These are phyloP conservation scores for Fusarium sp. DNA, from an alignment of 2,329 filamentous ascomycete genomes.

Conservation along the genomic window DNA sequence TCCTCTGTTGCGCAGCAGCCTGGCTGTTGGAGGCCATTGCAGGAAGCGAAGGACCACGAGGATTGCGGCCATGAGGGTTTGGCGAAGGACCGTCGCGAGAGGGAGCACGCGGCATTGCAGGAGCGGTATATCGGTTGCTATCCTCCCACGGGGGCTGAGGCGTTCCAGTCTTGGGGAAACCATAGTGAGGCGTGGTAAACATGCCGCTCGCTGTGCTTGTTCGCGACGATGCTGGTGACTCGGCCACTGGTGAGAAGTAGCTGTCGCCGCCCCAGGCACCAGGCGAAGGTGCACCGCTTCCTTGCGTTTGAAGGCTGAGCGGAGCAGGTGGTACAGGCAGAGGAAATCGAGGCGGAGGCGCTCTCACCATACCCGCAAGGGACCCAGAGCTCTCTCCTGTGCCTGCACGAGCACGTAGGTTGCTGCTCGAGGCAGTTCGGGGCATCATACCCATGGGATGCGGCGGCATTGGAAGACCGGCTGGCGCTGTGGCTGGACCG, in stretches of 20 bases:
- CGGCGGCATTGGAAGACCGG: slow-evolving; percentile 49
- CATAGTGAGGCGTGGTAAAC: slow-evolving; percentile 68
- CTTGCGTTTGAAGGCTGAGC: slow-evolving; percentile 77
- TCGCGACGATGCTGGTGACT: slow-evolving; percentile 81
- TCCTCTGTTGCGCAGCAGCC: slow-evolving; percentile 74
- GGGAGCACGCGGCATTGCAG: slow-evolving; percentile 84
- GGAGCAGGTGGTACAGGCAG: slow-evolving; percentile 67
- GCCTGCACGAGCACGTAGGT: slow-evolving; percentile 79
- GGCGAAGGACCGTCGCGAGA: slow-evolving; percentile 80
- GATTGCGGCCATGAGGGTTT: slow-evolving; percentile 73
- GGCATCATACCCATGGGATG: slow-evolving; percentile 45
- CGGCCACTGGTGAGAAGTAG: slow-evolving; percentile 90
- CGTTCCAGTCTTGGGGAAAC: slow-evolving; percentile 78
- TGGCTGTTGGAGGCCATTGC: slow-evolving; percentile 72
- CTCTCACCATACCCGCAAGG: slow-evolving; percentile 66
- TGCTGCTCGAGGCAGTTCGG: slow-evolving; percentile 73
- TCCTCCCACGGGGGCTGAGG: slow-evolving; percentile 79
- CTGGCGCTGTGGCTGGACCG: slow-evolving; percentile 51
- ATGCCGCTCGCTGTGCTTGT: slow-evolving; percentile 81
- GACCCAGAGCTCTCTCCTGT: slow-evolving; percentile 77
- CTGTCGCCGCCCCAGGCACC: slow-evolving; percentile 76
- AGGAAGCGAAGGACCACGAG: slow-evolving; percentile 83
- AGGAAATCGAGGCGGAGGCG: slow-evolving; percentile 79
- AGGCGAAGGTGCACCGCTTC: slow-evolving; percentile 66
- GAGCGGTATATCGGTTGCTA: slow-evolving; percentile 86